Conservation (phyloP, 257 asterid genomes). For the Scutellaria galericulata region DNA sequence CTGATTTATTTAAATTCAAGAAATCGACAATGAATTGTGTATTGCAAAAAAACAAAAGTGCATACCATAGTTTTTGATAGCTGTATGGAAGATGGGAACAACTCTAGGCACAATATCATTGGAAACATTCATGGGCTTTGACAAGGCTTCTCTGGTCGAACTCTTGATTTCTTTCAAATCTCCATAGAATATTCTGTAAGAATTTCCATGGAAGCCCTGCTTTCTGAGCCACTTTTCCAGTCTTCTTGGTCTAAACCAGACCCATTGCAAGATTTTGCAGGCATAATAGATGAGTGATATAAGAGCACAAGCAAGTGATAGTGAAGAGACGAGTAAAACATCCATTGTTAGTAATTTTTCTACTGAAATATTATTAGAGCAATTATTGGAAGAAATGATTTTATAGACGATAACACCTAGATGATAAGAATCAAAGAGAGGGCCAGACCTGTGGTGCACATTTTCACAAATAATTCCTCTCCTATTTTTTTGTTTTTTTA, state of each 20-base stretch:
- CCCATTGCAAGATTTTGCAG: constrained; percentile 41
- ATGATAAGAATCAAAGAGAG: no score
- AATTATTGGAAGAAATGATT: no score
- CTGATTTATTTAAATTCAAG: neutral
- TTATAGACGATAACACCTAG: no score
- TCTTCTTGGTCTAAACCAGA: constrained; percentile 43
- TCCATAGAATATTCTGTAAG: constrained; percentile 45
- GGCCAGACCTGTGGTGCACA: no score
- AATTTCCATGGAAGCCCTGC: constrained; percentile 46
- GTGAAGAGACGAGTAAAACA: neutral
- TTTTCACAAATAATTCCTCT: no score
- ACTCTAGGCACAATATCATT: constrained; percentile 43
- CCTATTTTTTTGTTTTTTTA: no score
- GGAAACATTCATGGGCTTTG: constrained; percentile 48
- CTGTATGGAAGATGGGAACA: constrained; percentile 31
- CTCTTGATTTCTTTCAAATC: constrained; percentile 41
- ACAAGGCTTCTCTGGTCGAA: constrained; percentile 40
- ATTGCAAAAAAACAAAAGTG: neutral
- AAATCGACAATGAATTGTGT: neutral
- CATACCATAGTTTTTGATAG: constrained; percentile 36
- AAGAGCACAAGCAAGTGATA: constrained; percentile 14
- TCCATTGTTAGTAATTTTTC: constrained; percentile 21
- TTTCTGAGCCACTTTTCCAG: constrained; percentile 42
- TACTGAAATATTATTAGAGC: no score
- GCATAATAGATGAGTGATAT: constrained; percentile 6